phyloP scores from a whole-genome alignment of 352 stramenopile species.

The Pythium pyrilobum region DNA sequence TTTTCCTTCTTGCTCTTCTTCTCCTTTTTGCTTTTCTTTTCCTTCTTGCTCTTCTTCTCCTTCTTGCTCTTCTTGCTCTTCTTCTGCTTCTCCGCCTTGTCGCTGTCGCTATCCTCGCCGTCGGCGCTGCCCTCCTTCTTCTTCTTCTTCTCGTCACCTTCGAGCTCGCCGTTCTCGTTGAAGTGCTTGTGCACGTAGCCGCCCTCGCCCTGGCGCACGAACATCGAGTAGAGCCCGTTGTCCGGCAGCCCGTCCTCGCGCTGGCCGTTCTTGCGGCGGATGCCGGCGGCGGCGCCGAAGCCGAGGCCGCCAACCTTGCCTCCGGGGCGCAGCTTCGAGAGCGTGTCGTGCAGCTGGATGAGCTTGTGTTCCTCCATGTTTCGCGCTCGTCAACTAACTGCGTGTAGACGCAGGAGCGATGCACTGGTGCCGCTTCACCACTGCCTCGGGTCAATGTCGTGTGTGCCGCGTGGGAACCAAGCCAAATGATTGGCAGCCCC shows the following conservation, averaged over 20 bases:
- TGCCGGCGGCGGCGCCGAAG: slow-evolving; percentile 43
- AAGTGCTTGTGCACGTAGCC: slow-evolving; percentile 82
- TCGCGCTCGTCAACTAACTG: not conserved
- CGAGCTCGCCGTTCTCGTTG: slow-evolving; percentile 31
- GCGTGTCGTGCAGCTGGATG: slow-evolving; percentile 79
- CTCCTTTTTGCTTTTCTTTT: slow-evolving; percentile 20
- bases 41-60: slow-evolving; percentile 24
- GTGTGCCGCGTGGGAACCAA: not conserved
- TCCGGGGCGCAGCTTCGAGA: slow-evolving; percentile 76
- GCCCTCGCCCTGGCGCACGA: slow-evolving; percentile 72
- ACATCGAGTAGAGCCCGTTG: slow-evolving; percentile 84
- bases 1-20: slow-evolving; percentile 23
- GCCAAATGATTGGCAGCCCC: slow-evolving; percentile 9
- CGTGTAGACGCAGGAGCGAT: too few relatives aligned
- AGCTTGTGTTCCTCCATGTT: slow-evolving; percentile 85
- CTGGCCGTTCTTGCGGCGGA: slow-evolving; percentile 44
- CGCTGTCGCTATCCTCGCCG: slow-evolving; percentile 21
- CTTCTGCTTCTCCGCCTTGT: slow-evolving; percentile 33
- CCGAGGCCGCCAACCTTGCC: slow-evolving; percentile 81
- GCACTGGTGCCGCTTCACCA: not conserved
- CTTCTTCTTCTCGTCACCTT: slow-evolving; percentile 34
- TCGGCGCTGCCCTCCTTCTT: slow-evolving; percentile 31
- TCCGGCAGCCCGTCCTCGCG: slow-evolving; percentile 69
- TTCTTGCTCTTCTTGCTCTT: slow-evolving; percentile 29
- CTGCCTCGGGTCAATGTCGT: too few relatives aligned